phyloP scores from a whole-genome alignment of 805 yeast species.

The Starmerella lactis-condensi region DNA sequence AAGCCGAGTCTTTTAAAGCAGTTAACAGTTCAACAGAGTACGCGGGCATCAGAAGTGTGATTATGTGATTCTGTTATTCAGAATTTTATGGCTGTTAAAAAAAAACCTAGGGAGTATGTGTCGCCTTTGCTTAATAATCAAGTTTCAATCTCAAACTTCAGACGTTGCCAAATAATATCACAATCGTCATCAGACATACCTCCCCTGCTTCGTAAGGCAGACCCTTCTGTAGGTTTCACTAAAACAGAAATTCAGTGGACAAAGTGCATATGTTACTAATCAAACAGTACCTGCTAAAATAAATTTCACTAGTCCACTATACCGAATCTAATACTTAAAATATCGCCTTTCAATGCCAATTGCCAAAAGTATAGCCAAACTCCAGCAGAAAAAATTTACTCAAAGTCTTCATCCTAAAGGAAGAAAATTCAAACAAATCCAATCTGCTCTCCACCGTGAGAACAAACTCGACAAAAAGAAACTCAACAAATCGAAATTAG shows the following conservation, averaged over 20 bases:
- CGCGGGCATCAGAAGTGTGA: slow-evolving; percentile 16
- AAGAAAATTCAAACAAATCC: slow-evolving; percentile 65
- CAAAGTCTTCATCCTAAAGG: slow-evolving; percentile 63
- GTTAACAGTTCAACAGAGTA: slow-evolving; percentile 19
- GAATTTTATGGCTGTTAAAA: neutral
- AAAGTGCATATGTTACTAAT: too few species aligned
- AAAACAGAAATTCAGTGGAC: too few species aligned
- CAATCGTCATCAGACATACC: too few species aligned
- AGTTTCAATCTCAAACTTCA: too few species aligned
- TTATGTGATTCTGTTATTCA: neutral
- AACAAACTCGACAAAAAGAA: slow-evolving; percentile 46
- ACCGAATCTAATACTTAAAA: neutral
- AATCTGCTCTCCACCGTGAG: slow-evolving; percentile 75
- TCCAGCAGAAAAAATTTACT: slow-evolving; percentile 38
- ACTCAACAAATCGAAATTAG: slow-evolving; percentile 34
- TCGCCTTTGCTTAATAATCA: too few species aligned
- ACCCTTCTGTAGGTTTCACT: too few species aligned
- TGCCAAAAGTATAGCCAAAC: slow-evolving; percentile 47
- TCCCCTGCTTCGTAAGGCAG: too few species aligned
- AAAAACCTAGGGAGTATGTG: neutral
- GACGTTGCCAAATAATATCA: too few species aligned
- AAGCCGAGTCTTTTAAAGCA: slow-evolving; percentile 16
- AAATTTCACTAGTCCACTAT: too few species aligned
- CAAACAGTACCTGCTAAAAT: too few species aligned
- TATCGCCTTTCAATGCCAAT: slow-evolving; percentile 46